Evolutionary conservation across 2,329 filamentous ascomycete species (phyloP), one percentile per base, ranked within the genome.

Genomic region (Aspergillus fructus): DNA sequence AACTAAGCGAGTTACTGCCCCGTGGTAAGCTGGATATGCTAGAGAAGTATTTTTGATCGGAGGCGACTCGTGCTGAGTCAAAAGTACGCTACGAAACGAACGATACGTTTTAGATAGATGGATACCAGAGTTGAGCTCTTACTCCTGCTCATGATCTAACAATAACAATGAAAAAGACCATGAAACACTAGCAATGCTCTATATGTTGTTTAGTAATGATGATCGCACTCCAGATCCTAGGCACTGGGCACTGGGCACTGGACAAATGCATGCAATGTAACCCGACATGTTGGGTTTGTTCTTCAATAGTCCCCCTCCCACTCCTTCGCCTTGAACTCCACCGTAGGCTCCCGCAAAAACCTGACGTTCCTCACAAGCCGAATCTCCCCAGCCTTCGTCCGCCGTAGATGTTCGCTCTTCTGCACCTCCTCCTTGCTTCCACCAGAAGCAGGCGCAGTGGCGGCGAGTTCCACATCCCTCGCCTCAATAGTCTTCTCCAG

Each of bases 351-450:
- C 53, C 86, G 79, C 71, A 97, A 72, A 61, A 87, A 86, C 54
- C 80, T 81, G 58, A 90, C 76, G 71, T 93, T 91, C 65, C 91
- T 82, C 52, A 96, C 88, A 41, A 97, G 81, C 71, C 88, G 86
- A 63, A 99, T 83, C 78, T 99, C 94, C 7, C 91, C 88, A n/a
- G 92, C 92, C 74, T 92, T 91, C 56, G 89, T 94, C 70, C 83
- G 80, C 53, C 88, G 81, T 62, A 94, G 74, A 73, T 90, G 86
- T 66, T 83, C 75, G 65, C 80, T 84, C 76, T 83, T 86, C 67
- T 80, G 69, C 37, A 77, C 78, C 54, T 76, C 76, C 47, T 74
- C 50, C 76, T 81, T 62, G 73, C 77, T 64, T 75, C 24, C 53
- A 8, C 13, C 27, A 27, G 19, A 39, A n/a, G 37, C 56, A 1